Evolutionary conservation across 2,329 filamentous ascomycete species (phyloP).

Genomic region (Thermothelomyces thermophilus): DNA sequence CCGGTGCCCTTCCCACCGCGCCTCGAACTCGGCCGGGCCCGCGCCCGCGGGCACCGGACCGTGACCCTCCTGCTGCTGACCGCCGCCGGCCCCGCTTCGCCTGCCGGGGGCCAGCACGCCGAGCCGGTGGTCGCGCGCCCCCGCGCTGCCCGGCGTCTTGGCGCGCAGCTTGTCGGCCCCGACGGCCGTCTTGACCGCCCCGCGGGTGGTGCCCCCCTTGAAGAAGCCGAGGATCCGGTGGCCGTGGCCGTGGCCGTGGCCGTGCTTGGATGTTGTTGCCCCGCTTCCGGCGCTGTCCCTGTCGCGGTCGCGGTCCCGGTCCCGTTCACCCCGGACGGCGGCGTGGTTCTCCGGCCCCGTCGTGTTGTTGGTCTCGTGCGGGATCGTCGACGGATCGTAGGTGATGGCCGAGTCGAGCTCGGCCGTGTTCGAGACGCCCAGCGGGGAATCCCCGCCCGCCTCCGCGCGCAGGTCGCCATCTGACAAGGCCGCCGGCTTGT

Average conservation of each 20-base stretch:
- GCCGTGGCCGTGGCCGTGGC: slow-evolving; percentile 35
- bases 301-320: too few species aligned
- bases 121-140: slow-evolving; percentile 64
- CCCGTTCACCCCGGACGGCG: too few species aligned
- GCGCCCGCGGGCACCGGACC: slow-evolving; percentile 36
- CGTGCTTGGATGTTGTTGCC: slow-evolving; percentile 26
- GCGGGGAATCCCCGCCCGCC: too few species aligned
- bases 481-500: slow-evolving; percentile 32
- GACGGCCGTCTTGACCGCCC: slow-evolving; percentile 64
- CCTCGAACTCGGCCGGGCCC: slow-evolving; percentile 72
- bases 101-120: slow-evolving; percentile 52
- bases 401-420: slow-evolving; percentile 60
- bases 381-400: slow-evolving; percentile 32
- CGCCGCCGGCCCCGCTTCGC: too few species aligned
- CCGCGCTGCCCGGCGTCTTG: slow-evolving; percentile 47
- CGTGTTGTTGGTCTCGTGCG: not conserved
- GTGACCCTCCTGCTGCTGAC: slow-evolving; percentile 11
- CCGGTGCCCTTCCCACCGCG: slow-evolving; percentile 61
- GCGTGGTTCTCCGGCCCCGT: slow-evolving; percentile 42
- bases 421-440: slow-evolving; percentile 54
- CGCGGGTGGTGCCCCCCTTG: slow-evolving; percentile 61
- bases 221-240: slow-evolving; percentile 56
- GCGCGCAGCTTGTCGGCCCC: slow-evolving; percentile 67
- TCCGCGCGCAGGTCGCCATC: slow-evolving; percentile 46
- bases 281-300: slow-evolving; percentile 25